Percentiles rank a stretch among this genome's conserved stretches.
Evolutionary conservation across 2,329 filamentous ascomycete species (phyloP).

Genomic region (Hymenoscyphus fraxineus): DNA sequence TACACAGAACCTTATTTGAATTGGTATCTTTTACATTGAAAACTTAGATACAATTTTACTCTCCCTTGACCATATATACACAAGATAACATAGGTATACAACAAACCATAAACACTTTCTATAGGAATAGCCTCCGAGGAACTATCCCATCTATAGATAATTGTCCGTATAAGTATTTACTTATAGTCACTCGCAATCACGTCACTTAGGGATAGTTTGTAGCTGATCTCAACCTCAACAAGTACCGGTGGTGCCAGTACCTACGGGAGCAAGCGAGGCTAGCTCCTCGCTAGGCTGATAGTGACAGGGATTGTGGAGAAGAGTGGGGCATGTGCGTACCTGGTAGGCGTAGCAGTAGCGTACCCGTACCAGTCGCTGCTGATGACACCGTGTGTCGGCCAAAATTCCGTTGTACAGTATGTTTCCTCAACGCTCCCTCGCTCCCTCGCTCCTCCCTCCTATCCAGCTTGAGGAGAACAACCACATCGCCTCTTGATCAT

Average conservation of each 20-base stretch:
- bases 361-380: neutral
- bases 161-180: no score
- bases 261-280: no score
- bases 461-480: conserved; percentile 13
- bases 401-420: conserved; percentile 12
- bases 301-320: neutral
- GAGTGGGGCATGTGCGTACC: neutral
- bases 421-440: neutral
- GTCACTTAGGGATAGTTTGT: no score
- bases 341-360: no score
- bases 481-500: conserved; percentile 27
- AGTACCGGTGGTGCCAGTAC: no score
- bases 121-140: no score
- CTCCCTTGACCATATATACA: neutral
- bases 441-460: neutral
- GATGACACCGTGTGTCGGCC: neutral
- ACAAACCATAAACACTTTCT: no score
- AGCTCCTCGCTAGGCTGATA: no score
- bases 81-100: neutral
- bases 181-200: no score
- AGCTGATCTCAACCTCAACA: no score
- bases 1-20: no score
- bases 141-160: no score
- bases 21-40: neutral
- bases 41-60: neutral